A percentile compares a stretch with the other conserved stretches of the same genome.
phyloP scores from a whole-genome alignment of 2,329 filamentous ascomycete genomes.

The Beauveria sp. region DNA sequence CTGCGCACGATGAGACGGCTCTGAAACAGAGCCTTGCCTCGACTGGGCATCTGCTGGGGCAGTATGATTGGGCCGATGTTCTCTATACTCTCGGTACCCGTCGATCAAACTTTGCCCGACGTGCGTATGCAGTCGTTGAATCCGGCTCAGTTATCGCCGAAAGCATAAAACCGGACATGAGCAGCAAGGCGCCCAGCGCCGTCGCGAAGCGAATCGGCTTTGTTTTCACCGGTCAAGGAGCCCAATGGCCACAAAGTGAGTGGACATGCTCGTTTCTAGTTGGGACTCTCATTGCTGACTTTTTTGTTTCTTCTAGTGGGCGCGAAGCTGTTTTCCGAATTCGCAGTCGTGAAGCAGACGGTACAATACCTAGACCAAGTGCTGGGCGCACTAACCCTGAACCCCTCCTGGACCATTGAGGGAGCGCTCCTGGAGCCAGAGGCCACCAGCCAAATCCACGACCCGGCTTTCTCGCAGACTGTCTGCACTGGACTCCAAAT shows the following conservation, averaged over 20 bases:
- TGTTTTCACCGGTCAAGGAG: constrained; percentile 25
- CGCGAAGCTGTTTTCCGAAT: neutral
- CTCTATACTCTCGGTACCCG: neutral
- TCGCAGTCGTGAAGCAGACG: neutral
- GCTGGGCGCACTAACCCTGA: neutral
- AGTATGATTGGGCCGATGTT: neutral
- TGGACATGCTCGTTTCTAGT: constrained; percentile 12
- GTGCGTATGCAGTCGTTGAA: neutral
- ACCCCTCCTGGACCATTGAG: neutral
- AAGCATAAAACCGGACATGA: neutral
- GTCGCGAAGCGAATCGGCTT: constrained; percentile 12
- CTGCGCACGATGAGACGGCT: neutral
- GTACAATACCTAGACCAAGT: neutral
- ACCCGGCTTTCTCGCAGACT: constrained; percentile 31
- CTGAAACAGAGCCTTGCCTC: neutral
- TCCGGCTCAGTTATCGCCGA: neutral
- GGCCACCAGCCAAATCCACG: constrained; percentile 20
- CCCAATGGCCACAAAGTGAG: constrained; percentile 23
- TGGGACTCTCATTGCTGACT: constrained; percentile 12
- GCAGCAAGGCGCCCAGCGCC: neutral
- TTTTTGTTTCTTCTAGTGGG: neutral
- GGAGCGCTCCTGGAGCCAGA: neutral
- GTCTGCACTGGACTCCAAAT: constrained; percentile 34
- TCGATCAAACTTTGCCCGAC: neutral
- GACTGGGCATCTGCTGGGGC: neutral